Evolutionary conservation across 129 eudicot species (phyloP).

Genomic region (Heracleum sosnowskyi): DNA sequence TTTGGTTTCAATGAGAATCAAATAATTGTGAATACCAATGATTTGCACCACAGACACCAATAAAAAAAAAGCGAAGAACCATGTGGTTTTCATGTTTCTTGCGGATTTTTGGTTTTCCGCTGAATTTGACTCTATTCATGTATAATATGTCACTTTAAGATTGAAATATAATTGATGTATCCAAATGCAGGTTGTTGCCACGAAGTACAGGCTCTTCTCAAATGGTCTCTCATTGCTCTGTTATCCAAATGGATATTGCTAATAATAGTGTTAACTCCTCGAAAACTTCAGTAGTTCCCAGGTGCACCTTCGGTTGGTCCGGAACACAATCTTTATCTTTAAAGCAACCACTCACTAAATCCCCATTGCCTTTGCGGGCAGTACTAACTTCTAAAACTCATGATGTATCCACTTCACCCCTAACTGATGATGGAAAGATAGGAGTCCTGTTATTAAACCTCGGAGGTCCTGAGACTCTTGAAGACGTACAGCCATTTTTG

Average conservation of each 20-base stretch:
- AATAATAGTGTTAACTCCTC: constrained; percentile 28
- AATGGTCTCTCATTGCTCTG: constrained; percentile 30
- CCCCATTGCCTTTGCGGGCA: constrained; percentile 38
- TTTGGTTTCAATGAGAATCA: neutral
- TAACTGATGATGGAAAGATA: constrained; percentile 57
- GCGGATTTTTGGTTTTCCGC: neutral
- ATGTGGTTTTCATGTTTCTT: neutral
- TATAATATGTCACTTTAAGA: neutral
- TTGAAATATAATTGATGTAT: neutral
- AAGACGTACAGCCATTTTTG: constrained; percentile 90
- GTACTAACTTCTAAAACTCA: constrained; percentile 44
- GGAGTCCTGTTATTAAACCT: constrained; percentile 90
- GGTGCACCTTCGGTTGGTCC: constrained; percentile 38
- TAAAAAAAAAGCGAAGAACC: neutral
- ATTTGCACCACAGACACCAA: no score
- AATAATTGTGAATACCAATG: no score
- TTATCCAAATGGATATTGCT: constrained; percentile 36
- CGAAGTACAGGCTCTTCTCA: constrained; percentile 41
- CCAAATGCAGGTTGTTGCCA: constrained; percentile 41
- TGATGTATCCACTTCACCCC: constrained; percentile 34
- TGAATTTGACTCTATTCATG: neutral
- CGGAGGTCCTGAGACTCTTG: constrained; percentile 97
- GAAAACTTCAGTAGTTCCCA: constrained; percentile 31
- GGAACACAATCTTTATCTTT: constrained; percentile 24
- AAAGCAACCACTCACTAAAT: constrained; percentile 26